Base-by-base conservation (phyloP, 2,329 filamentous ascomycete genomes). In the Orbilia brochopaga region DNA sequence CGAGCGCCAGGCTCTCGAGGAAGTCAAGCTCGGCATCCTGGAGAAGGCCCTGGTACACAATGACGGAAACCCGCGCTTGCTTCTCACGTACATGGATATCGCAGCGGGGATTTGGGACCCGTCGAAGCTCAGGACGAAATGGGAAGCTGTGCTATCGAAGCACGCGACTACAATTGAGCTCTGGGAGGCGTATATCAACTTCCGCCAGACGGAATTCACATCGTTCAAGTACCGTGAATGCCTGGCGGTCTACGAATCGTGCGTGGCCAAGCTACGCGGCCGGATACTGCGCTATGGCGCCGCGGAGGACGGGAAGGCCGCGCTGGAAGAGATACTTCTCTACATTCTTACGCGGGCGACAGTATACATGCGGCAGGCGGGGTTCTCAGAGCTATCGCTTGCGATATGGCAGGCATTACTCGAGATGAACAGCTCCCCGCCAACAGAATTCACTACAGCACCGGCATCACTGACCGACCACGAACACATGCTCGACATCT, bases 321-420 rank as follows among this genome's bases (percentile, higher is more conserved):
- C 75, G 23, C 67, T 77, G 3, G 76, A 76, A 42, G 51, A 70
- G 13, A 75, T 77, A 11, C 74, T 76, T 24, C 55, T 91, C 1
- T 91, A 95, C 77, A 80, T 95, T 0, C 85, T 96, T 17, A 81
- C 95, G 1, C 85, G 91, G 44, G 78, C 88, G n/a, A 93, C 90
- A 0, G 79, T 86, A 1, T 89, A 94, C 76, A 82, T 93, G 30
- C 83, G 87, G 50, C 88, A 96, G 77, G 83, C 89, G 51, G 93
- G 93, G 0, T 96, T 89, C 77, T 81, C 83, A 50, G 93, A 97
- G 78, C 81, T 90, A 30, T 88, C 91, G 1, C 81, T 90, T 1
- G 91, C 88, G 8, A 83, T 89, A 3, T 97, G 93, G 92, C 93
- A 97, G 80, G 90, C 87, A 4, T 76, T 90, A 0, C 79, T 97